Conservation (phyloP, 768 basidiomycete species). For the Rossbeevera mucosa region DNA sequence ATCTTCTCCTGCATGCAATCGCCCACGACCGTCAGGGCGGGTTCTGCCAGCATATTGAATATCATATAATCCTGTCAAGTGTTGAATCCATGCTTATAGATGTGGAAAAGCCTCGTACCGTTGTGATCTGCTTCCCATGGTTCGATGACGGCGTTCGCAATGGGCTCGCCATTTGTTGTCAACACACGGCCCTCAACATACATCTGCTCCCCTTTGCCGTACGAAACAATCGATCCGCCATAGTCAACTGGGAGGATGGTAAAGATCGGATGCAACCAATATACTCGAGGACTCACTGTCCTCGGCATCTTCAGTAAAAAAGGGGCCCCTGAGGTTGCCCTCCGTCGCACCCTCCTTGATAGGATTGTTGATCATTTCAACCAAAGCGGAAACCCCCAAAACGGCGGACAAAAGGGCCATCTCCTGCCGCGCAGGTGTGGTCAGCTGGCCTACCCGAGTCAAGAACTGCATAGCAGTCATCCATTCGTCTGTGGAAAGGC, state of each 20-base stretch:
- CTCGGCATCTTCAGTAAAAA: slow-evolving; percentile 72
- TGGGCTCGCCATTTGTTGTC: slow-evolving; percentile 53
- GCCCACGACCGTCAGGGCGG: slow-evolving; percentile 69
- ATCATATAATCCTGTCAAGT: slow-evolving; percentile 31
- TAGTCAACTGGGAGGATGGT: slow-evolving; percentile 40
- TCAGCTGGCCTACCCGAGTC: slow-evolving; percentile 68
- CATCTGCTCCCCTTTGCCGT: slow-evolving; percentile 82
- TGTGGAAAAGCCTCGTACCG: slow-evolving; percentile 36
- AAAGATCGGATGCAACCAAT: background rate
- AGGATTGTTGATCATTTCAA: slow-evolving; percentile 71
- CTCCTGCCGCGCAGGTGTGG: slow-evolving; percentile 64
- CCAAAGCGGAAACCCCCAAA: slow-evolving; percentile 71
- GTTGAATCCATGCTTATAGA: background rate
- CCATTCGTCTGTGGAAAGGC: slow-evolving; percentile 85
- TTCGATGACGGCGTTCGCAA: slow-evolving; percentile 63
- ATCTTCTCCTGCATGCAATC: slow-evolving; percentile 52
- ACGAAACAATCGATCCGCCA: slow-evolving; percentile 69
- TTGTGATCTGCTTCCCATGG: slow-evolving; percentile 76
- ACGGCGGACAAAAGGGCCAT: slow-evolving; percentile 80
- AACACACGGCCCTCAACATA: slow-evolving; percentile 70
- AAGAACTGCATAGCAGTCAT: slow-evolving; percentile 74
- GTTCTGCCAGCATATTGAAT: slow-evolving; percentile 52
- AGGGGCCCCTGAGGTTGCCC: slow-evolving; percentile 75
- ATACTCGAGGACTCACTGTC: slow-evolving; percentile 45
- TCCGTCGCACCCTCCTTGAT: slow-evolving; percentile 60